Base-by-base conservation (phyloP, 306 rosid genomes). In the Albizia julibrissin region DNA sequence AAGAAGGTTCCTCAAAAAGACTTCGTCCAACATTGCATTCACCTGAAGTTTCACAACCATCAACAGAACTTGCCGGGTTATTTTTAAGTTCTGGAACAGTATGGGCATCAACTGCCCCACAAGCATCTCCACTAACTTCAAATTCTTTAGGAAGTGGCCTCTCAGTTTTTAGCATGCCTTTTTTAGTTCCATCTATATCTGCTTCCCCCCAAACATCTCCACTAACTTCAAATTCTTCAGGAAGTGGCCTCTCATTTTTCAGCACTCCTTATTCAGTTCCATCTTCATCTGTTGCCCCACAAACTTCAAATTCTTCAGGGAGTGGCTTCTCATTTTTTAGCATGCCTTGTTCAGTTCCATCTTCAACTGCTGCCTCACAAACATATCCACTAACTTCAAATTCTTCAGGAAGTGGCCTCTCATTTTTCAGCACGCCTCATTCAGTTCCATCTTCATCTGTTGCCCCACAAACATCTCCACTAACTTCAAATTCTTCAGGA, bases 1-100 rank as follows among this genome's bases (percentile, higher is more conserved):
- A 87, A 84, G 96, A 93, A 83, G 93, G 94, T 40, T 93, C 98
- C 77, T 90, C 97, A 52, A 93, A 91, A 89, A 86, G 97, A 86
- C 91, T 81, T 58, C 96, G 92, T 84, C 97, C 97, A 15, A 92
- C 96, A 66, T 86, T 87, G 75, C 91, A 95, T 84, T 92, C 90
- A 85, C 93, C 94, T 54, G 88, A 91, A 82, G 90, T 79, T 84
- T 81, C 91, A 78, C 94, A 89, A 82, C 98, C 97, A 75, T 89
- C 97, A 82, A 91, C 89, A 14, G 95, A 91, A 89, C 91, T 87
- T 84, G 91, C 97, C 72, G 97, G 94, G 78, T 85, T 90, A 83
- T 82, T 89, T 87, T 31, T 91, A 58, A 89, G 91, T 87, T 89
- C 93, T 39, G 98, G 91, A 46, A 82, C 79, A 74, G 93, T 82